Evolutionary conservation across 352 stramenopile genomes (phyloP).

Genomic region (Phytopythium boreale): DNA sequence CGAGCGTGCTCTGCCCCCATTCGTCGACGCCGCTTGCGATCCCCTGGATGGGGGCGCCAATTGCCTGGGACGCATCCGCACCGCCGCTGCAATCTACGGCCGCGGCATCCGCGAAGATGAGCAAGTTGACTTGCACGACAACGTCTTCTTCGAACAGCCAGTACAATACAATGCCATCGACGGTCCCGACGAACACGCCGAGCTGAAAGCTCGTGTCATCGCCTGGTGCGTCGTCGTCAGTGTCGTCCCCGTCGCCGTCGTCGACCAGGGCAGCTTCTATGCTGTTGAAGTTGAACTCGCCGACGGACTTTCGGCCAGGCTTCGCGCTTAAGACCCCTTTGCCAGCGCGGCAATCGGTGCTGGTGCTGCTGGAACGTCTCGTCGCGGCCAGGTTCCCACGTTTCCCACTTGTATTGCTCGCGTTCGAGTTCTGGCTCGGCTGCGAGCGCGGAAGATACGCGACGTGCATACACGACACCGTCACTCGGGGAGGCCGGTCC

Average conservation of each 20-base stretch:
- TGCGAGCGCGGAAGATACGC: conserved; percentile 58
- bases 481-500: conserved; percentile 45
- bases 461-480: conserved; percentile 58
- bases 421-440: conserved; percentile 65
- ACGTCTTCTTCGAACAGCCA: conserved; percentile 63
- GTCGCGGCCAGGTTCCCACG: not conserved
- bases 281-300: not conserved
- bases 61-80: not conserved
- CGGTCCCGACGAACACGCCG: conserved; percentile 68
- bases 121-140: conserved; percentile 65
- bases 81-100: not conserved
- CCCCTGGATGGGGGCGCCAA: conserved; percentile 38
- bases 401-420: not conserved
- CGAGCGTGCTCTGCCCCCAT: conserved; percentile 71
- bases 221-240: conserved; percentile 10
- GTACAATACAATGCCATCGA: conserved; percentile 63
- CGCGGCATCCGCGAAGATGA: conserved; percentile 36
- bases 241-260: conserved; percentile 24
- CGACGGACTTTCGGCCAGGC: not conserved
- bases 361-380: conserved; percentile 20
- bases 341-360: not conserved
- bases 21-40: conserved; percentile 73
- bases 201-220: conserved; percentile 32
- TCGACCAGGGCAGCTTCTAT: conserved; percentile 25
- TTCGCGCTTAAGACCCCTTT: not conserved